phyloP scores from a whole-genome alignment of 345 rosid genomes.

The Camelina neglecta region DNA sequence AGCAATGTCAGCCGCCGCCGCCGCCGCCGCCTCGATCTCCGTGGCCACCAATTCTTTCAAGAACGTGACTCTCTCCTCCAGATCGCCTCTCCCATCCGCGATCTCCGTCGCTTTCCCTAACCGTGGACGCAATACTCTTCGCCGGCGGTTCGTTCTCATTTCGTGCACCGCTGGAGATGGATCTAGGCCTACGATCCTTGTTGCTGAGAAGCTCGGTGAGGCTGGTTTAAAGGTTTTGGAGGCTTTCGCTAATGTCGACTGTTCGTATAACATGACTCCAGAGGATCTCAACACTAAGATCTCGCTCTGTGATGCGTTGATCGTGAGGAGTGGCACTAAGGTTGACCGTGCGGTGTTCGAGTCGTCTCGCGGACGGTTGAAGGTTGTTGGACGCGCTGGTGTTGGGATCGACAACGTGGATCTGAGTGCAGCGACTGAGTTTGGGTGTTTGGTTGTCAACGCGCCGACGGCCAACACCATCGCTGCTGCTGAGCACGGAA shows the following conservation, averaged over 20 bases:
- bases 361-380: conserved; percentile 73
- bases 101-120: conserved; percentile 46
- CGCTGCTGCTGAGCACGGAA: conserved; percentile 94
- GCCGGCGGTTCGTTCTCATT: conserved; percentile 36
- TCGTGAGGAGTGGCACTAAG: conserved; percentile 85
- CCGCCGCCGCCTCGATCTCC: conserved; percentile 37
- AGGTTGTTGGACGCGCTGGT: conserved; percentile 96
- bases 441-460: conserved; percentile 86
- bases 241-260: conserved; percentile 73
- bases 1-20: conserved; percentile 39
- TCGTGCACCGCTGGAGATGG: conserved; percentile 50
- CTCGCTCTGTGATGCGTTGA: conserved; percentile 85
- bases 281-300: conserved; percentile 92
- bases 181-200: conserved; percentile 78
- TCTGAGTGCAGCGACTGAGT: conserved; percentile 91
- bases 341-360: conserved; percentile 82
- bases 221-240: conserved; percentile 69
- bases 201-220: conserved; percentile 87
- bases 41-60: conserved; percentile 44
- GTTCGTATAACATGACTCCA: conserved; percentile 77
- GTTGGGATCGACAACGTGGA: conserved; percentile 96
- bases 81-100: conserved; percentile 48
- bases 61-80: conserved; percentile 55
- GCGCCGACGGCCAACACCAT: conserved; percentile 94
- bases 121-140: conserved; percentile 23